phyloP scores from a whole-genome alignment of 2,329 filamentous ascomycete genomes.

The Fusarium sterilihyphosum region DNA sequence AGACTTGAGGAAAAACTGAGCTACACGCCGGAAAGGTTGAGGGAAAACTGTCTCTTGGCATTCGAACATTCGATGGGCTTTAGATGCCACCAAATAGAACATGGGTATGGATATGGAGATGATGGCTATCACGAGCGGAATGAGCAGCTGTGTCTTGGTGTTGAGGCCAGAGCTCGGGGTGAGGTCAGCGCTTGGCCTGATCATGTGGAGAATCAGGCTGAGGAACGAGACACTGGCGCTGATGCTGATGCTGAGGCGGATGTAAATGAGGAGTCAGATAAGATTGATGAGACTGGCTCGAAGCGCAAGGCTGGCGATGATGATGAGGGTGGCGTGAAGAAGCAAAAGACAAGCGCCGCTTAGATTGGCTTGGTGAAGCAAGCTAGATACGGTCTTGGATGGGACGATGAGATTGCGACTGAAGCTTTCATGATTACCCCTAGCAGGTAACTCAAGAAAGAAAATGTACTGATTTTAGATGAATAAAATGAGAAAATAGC shows the following conservation, averaged over 20 bases:
- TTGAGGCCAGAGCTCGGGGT: not conserved
- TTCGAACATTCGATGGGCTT: not conserved
- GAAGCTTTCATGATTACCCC: accelerated
- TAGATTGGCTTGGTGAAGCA: not conserved
- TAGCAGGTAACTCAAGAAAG: accelerated
- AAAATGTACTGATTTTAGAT: accelerated
- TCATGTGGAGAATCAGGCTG: not conserved
- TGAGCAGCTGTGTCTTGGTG: not conserved
- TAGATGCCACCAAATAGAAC: not conserved
- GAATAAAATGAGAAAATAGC: accelerated
- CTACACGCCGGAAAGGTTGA: not conserved
- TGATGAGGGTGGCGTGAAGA: not conserved
- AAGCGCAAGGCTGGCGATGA: not conserved
- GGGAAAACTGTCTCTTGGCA: not conserved
- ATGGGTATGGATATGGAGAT: not conserved
- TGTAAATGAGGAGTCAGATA: not conserved
- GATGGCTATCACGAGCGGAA: not conserved
- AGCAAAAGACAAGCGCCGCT: not conserved
- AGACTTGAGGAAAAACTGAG: not conserved
- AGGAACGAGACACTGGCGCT: not conserved
- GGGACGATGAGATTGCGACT: not conserved
- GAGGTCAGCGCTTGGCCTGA: not conserved
- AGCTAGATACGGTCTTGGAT: not conserved
- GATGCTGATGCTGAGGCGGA: not conserved
- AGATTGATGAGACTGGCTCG: not conserved